Evolutionary conservation across 108 stramenopile genomes (phyloP).

Genomic region (Pinguiococcus pyrenoidosus): DNA sequence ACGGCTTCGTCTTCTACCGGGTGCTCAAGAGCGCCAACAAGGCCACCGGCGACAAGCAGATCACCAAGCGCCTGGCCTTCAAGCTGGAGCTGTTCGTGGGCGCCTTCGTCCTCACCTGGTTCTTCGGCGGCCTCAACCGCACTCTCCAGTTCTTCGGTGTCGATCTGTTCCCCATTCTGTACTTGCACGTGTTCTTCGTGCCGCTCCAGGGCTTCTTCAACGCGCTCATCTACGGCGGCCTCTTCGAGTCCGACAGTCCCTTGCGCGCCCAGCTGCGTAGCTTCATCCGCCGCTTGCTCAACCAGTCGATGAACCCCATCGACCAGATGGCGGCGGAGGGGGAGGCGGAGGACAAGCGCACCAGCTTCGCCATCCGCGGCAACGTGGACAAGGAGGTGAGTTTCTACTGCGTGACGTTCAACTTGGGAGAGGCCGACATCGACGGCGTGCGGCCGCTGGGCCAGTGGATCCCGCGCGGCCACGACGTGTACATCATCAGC

Average conservation of each 20-base stretch:
- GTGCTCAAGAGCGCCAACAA: background rate
- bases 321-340: too few relatives aligned
- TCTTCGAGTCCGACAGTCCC: background rate
- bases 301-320: too few relatives aligned
- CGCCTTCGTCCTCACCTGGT: slow-evolving; percentile 1
- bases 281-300: too few relatives aligned
- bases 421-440: slow-evolving; percentile 6
- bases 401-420: background rate
- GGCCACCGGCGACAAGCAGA: background rate
- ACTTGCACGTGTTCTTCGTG: slow-evolving; percentile 2
- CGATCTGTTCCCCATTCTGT: background rate
- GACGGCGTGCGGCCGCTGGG: background rate
- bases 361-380: too few relatives aligned
- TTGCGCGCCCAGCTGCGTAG: background rate
- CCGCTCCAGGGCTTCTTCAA: slow-evolving; percentile 8
- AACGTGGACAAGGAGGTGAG: too few relatives aligned
- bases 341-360: too few relatives aligned
- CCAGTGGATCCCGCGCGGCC: slow-evolving; percentile 4
- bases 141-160: too few relatives aligned
- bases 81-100: slow-evolving; percentile 1
- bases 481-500: slow-evolving; percentile 7
- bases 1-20: background rate
- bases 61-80: background rate
- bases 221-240: background rate
- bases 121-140: slow-evolving; percentile 7